Evolutionary conservation across 257 asterid genomes (phyloP).

Genomic region (Phtheirospermum japonicum): DNA sequence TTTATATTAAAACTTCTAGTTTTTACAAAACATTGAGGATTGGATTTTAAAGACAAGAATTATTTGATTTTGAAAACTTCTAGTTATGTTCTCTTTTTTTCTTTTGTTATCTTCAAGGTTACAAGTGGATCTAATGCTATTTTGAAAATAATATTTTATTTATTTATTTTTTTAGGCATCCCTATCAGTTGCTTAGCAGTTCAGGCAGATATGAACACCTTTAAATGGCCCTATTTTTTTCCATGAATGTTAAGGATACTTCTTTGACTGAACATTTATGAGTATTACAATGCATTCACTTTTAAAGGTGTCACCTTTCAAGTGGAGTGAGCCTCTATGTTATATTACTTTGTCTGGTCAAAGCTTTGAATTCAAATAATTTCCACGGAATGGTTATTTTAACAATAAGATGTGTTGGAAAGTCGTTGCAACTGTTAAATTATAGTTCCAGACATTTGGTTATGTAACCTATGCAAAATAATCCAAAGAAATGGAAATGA

Average conservation of each 20-base stretch:
- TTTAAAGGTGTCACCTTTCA: constrained; percentile 13
- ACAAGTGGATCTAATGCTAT: too few relatives aligned
- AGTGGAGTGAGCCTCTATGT: constrained; percentile 16
- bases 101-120: too few relatives aligned
- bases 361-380: constrained; percentile 17
- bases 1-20: too few relatives aligned
- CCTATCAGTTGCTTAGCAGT: constrained; percentile 10
- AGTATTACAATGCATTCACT: constrained; percentile 4
- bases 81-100: too few relatives aligned
- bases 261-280: too few relatives aligned
- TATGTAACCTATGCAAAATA: constrained; percentile 19
- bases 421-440: too few relatives aligned
- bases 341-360: constrained; percentile 14
- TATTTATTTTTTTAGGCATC: constrained; percentile 21
- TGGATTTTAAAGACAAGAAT: too few relatives aligned
- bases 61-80: too few relatives aligned
- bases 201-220: constrained; percentile 2
- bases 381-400: too few relatives aligned
- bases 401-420: too few relatives aligned
- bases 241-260: constrained; percentile 14
- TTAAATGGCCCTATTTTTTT: constrained; percentile 1
- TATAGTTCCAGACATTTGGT: constrained; percentile 11
- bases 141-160: too few relatives aligned
- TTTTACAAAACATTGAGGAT: too few relatives aligned
- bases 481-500: neutral